Evolutionary conservation across 2,329 filamentous ascomycete species (phyloP).

Genomic region (Pestalotiopsis sp.): DNA sequence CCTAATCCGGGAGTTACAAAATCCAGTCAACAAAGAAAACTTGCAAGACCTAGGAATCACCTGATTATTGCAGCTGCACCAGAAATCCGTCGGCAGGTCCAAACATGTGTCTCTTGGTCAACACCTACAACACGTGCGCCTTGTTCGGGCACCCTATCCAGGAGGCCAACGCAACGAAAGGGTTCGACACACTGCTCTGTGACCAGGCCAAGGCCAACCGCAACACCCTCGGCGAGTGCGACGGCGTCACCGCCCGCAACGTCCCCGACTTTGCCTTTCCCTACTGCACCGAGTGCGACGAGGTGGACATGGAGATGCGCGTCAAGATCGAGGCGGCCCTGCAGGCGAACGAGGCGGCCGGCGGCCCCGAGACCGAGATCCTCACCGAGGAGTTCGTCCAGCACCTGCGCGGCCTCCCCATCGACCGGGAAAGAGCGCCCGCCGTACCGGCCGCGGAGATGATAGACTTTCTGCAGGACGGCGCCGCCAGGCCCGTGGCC

Average conservation of each 20-base stretch:
- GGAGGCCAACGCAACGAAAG: neutral
- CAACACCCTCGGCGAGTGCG: neutral
- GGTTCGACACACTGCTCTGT: neutral
- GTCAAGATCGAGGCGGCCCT: neutral
- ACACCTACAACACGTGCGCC: conserved; percentile 8
- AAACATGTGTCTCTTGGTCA: conserved; percentile 11
- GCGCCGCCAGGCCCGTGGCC: neutral
- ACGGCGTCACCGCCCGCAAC: neutral
- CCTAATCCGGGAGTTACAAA: neutral
- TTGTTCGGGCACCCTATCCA: conserved; percentile 11
- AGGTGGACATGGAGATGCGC: neutral
- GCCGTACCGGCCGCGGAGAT: neutral
- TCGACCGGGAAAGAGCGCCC: neutral
- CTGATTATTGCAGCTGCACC: too few relatives aligned
- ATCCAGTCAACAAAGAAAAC: neutral
- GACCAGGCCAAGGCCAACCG: neutral
- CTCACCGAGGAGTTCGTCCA: neutral
- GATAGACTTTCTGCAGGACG: neutral
- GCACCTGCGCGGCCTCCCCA: neutral
- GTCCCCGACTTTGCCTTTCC: conserved; percentile 6
- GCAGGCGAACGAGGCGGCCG: neutral
- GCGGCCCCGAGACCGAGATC: neutral
- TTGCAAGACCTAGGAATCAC: neutral
- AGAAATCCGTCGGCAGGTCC: neutral
- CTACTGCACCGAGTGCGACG: conserved; percentile 6